Evolutionary conservation across 441 rosid species (phyloP), one percentile per base, ranked within the genome.

Genomic region (Melastoma candidum): DNA sequence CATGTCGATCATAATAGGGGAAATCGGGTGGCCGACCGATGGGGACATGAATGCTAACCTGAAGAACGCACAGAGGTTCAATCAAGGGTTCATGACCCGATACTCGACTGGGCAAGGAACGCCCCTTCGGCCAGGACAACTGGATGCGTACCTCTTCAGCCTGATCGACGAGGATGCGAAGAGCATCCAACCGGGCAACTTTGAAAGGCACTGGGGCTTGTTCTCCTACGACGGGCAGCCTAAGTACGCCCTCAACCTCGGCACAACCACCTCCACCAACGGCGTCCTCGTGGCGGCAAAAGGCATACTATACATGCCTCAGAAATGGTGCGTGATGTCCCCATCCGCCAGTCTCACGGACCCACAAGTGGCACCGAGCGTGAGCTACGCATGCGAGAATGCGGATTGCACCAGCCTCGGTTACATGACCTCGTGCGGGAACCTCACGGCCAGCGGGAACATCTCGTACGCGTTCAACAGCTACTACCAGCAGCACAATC

Each of bases 391-490:
- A 12, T 80, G 85, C 58, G 55, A 60, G 14, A 61, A 63, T 4
- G 75, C 80, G 11, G 85, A 80, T 56, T 77, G 82, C 69, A 71
- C 85, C 1, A 59, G 77, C 29, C 80, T 77, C 3, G 85, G 84
- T 1, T 79, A 73, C 54, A 84, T 77, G 39, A 71, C 79, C 6
- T 76, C 84, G 6, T 84, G 94, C 56, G 68, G 71, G 17, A 65
- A 62, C 45, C 43, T 80, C 66, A 71, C 76, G 11, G 57, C 66
- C 7, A 64, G 63, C 1, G 78, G 70, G 48, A 84, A 84, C 61
- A 60, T 75, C 51, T 84, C 94, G 0, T 84, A 77, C 59, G 89
- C 86, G 22, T 82, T 82, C 47, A 84, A 84, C 56, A 75, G 75
- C 59, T 82, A 82, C 70, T 84, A 54, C 65, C 89, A 84, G 75